Evolutionary conservation across 768 basidiomycete genomes (phyloP), one percentile per base, ranked within the genome.

Genomic region (Tulasnella sp.): DNA sequence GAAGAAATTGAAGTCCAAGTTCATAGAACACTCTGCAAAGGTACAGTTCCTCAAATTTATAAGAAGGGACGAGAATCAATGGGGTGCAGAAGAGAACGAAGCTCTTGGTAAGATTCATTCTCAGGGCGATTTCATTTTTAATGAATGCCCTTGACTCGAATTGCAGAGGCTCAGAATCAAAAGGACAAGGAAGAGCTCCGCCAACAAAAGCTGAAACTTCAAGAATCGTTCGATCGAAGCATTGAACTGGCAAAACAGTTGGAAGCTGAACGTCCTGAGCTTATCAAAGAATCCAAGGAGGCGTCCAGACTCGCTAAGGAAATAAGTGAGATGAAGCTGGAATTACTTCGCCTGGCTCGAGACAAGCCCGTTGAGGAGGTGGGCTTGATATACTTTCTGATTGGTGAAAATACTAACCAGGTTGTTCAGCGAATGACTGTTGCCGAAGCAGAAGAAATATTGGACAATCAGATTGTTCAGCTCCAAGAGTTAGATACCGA

Each of bases 1-100:
- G 49, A 51, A 51, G 41, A 51, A 51, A 13, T 40, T 51, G 37
- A 51, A 51, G 39, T 40, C 49, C 3, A 51, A 51, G 27, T 51
- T 41, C 49, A 51, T 51, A 13, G 49, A 51, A 42, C 41, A 29
- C 40, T 28, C 49, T 19, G 49, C 49, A 4, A 51, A 51, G 25
- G 37, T 40, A 22, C 49, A 51, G 29, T 51, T 51, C 24, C 37
- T 51, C 22, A 44, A 40, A 42, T 41, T 51, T 32, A 42, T 51
- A 5, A 27, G 49, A 32, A 40, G 33, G 16, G 49, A 51, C 15
- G 37, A 51, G 5, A 25, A 31, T 29, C 37, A 42, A 22, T 51
- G 49, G 49, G 49, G 49, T 16, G 37, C 39, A 13, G 49, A 51
- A 32, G 49, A 40, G 24, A 51, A 51, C 37, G 49, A 41, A 7